Percentiles rank a stretch among this genome's conserved stretches.
phyloP scores from a whole-genome alignment of 1,139 yeast genomes.

The Pichia inconspicua region DNA sequence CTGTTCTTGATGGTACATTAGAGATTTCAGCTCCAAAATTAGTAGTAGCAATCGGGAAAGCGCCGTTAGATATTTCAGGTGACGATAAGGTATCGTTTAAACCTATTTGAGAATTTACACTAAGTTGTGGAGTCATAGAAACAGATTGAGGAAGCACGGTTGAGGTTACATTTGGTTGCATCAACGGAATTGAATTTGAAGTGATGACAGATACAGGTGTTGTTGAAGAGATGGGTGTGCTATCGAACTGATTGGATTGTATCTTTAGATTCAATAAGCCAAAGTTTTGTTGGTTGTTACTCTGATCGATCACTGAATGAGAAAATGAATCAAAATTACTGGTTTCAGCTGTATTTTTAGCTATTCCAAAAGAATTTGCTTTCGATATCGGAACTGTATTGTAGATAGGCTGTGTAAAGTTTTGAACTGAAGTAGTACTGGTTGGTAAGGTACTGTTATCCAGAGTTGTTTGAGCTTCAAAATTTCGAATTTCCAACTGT shows the following conservation, averaged over 20 bases:
- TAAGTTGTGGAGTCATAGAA: slow-evolving; percentile 15
- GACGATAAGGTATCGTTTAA: slow-evolving; percentile 5
- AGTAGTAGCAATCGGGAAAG: neutral
- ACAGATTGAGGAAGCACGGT: slow-evolving; percentile 8
- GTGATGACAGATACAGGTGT: slow-evolving; percentile 2
- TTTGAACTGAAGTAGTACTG: neutral
- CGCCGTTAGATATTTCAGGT: slow-evolving; percentile 1
- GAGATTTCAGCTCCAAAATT: slow-evolving; percentile 2
- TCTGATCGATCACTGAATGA: neutral
- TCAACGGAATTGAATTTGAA: slow-evolving; percentile 4
- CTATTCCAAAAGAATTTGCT: slow-evolving; percentile 7
- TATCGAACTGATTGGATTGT: slow-evolving; percentile 2
- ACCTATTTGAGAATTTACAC: slow-evolving; percentile 11
- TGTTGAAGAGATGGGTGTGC: neutral
- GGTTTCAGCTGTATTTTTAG: neutral
- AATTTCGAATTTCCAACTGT: neutral
- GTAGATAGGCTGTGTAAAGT: slow-evolving; percentile 3
- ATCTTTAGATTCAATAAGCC: slow-evolving; percentile 2
- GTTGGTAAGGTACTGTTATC: neutral
- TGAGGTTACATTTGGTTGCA: slow-evolving; percentile 4
- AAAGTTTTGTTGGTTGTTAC: neutral
- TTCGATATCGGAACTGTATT: slow-evolving; percentile 7
- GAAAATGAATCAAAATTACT: slow-evolving; percentile 2
- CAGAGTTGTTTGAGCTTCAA: neutral
- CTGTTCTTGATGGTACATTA: slow-evolving; percentile 62